Evolutionary conservation across 2,329 filamentous ascomycete genomes (phyloP).

Genomic region (Cladophialophora exuberans): DNA sequence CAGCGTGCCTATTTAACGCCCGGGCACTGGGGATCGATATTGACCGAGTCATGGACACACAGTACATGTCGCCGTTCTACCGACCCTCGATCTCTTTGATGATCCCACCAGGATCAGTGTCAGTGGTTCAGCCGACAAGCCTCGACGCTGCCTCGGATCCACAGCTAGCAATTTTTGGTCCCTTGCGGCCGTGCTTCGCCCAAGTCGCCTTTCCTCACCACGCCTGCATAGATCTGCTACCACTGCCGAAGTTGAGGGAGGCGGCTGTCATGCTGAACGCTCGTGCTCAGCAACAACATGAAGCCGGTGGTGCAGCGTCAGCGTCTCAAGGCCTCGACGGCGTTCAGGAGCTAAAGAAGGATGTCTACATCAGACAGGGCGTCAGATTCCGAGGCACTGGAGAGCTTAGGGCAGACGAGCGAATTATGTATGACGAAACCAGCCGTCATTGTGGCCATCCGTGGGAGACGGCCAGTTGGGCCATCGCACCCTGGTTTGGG

Average conservation of each 20-base stretch:
- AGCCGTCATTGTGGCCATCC: conserved; percentile 14
- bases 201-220: conserved; percentile 17
- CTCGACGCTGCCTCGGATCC: not conserved
- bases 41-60: conserved; percentile 11
- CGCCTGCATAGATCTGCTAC: conserved; percentile 15
- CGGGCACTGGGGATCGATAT: conserved; percentile 14
- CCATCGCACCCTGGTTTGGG: conserved; percentile 15
- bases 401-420: conserved; percentile 7
- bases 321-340: not conserved
- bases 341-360: conserved; percentile 16
- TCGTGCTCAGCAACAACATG: not conserved
- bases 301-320: not conserved
- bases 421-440: conserved; percentile 8
- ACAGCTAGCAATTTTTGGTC: not conserved
- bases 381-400: conserved; percentile 14
- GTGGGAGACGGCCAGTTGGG: conserved; percentile 17
- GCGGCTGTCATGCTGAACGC: conserved; percentile 13
- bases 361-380: conserved; percentile 18
- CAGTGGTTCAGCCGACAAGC: not conserved
- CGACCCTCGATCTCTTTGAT: conserved; percentile 2
- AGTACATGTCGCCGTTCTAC: conserved; percentile 19
- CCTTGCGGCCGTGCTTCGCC: conserved; percentile 13
- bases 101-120: not conserved
- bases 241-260: conserved; percentile 14
- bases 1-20: conserved; percentile 16